phyloP scores from a whole-genome alignment of 192 early-diverging fungal species.

The Cladochytrium replicatum region DNA sequence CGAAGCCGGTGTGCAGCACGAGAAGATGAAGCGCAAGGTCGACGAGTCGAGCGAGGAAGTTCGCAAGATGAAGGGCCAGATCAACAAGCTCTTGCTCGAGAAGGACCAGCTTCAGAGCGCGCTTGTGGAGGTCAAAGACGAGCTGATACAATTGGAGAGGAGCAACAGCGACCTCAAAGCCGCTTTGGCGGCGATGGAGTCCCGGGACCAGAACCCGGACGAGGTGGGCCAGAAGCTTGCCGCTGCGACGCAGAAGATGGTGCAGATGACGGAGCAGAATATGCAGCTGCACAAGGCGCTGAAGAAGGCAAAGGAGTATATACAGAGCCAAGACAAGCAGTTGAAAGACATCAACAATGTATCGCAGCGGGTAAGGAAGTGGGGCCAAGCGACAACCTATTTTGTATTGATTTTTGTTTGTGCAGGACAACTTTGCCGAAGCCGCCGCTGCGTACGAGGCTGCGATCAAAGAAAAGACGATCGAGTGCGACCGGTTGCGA shows the following conservation, averaged over 20 bases:
- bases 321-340: constrained; percentile 33
- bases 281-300: constrained; percentile 29
- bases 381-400: no score
- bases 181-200: constrained; percentile 35
- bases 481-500: constrained; percentile 26
- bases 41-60: constrained; percentile 6
- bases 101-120: constrained; percentile 42
- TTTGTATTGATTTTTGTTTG: no score
- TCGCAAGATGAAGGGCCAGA: constrained; percentile 19
- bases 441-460: constrained; percentile 27
- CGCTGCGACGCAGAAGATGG: constrained; percentile 29
- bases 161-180: constrained; percentile 24
- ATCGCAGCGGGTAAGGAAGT: no score
- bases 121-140: constrained; percentile 43
- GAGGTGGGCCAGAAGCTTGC: constrained; percentile 34
- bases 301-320: constrained; percentile 41
- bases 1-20: constrained; percentile 3
- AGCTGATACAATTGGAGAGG: constrained; percentile 39
- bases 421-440: constrained; percentile 33
- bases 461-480: constrained; percentile 20
- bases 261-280: constrained; percentile 33
- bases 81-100: constrained; percentile 46
- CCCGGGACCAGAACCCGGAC: constrained; percentile 23
- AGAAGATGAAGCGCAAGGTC: constrained; percentile 21
- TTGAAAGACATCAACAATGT: constrained; percentile 27